These are phyloP conservation scores for Debaryomycetaceae sp. DNA, from an alignment of 1,139 yeast genomes.

Conservation along the genomic window DNA sequence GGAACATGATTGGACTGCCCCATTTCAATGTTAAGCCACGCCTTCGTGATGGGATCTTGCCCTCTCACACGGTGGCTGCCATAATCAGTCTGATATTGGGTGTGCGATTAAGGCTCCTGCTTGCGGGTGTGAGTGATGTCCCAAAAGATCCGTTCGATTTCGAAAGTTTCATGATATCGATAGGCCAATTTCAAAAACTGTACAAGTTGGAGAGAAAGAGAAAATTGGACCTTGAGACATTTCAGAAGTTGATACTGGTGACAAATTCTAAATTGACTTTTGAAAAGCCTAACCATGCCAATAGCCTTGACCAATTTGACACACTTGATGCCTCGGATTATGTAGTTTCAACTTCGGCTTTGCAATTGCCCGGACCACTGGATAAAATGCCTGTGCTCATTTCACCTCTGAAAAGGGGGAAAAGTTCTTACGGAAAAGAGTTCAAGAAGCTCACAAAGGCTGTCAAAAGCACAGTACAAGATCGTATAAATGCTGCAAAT, in stretches of 20 bases:
- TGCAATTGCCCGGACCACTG: slow-evolving; percentile 1
- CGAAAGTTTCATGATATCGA: slow-evolving; percentile 55
- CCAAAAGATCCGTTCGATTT: slow-evolving; percentile 88
- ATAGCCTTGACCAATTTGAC: background rate
- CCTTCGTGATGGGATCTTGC: slow-evolving; percentile 49
- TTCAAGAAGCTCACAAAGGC: slow-evolving; percentile 62
- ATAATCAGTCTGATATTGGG: slow-evolving; percentile 65
- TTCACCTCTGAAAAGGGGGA: slow-evolving; percentile 22
- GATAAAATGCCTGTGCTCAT: background rate
- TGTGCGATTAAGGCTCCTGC: slow-evolving; percentile 58
- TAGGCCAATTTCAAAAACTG: slow-evolving; percentile 62
- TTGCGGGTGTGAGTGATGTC: slow-evolving; percentile 70
- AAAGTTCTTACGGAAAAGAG: slow-evolving; percentile 41
- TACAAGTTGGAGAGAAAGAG: slow-evolving; percentile 55
- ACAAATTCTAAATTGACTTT: slow-evolving; percentile 49
- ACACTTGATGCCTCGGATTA: slow-evolving; percentile 1
- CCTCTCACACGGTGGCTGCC: slow-evolving; percentile 64
- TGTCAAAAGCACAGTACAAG: slow-evolving; percentile 74
- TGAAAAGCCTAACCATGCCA: slow-evolving; percentile 13
- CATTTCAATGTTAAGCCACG: slow-evolving; percentile 52
- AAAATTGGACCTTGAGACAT: slow-evolving; percentile 61
- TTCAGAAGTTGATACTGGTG: slow-evolving; percentile 54
- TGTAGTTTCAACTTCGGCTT: background rate
- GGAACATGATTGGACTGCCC: slow-evolving; percentile 70
- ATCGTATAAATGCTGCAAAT: slow-evolving; percentile 37